Percentiles rank a stretch among this genome's conserved stretches.
phyloP scores from a whole-genome alignment of 306 rosid species.

The Acacia crassicarpa region DNA sequence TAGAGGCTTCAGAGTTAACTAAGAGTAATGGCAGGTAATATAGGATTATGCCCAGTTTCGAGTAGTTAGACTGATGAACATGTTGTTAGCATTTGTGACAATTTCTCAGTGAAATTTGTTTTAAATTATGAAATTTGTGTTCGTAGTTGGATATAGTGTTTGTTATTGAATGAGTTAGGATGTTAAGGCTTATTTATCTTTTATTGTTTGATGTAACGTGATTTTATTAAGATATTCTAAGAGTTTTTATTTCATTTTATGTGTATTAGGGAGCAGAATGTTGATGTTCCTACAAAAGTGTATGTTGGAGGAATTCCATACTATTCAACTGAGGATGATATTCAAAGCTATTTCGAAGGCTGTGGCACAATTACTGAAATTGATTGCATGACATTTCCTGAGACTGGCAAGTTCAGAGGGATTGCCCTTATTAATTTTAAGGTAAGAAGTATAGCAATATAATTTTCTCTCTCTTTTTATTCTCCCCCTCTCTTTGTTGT shows the following conservation, averaged over 20 bases:
- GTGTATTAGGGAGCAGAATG: slow-evolving; percentile 51
- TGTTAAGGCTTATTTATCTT: not conserved
- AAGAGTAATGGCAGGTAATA: slow-evolving; percentile 49
- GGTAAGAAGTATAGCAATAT: slow-evolving; percentile 45
- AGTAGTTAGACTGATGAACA: not conserved
- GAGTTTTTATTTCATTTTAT: slow-evolving; percentile 23
- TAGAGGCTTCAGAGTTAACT: slow-evolving; percentile 36
- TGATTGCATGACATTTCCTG: slow-evolving; percentile 92
- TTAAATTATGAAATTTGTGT: slow-evolving; percentile 2
- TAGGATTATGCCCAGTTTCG: not conserved
- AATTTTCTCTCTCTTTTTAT: not conserved
- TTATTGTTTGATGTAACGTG: slow-evolving; percentile 6
- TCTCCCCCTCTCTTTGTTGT: not conserved
- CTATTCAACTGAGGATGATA: slow-evolving; percentile 92
- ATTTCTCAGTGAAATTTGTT: not conserved
- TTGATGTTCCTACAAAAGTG: slow-evolving; percentile 57
- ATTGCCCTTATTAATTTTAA: slow-evolving; percentile 84
- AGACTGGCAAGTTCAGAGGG: slow-evolving; percentile 92
- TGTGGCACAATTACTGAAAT: slow-evolving; percentile 87
- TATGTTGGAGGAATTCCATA: slow-evolving; percentile 96
- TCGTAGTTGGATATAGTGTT: not conserved
- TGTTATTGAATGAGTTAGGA: not conserved
- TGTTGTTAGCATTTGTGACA: not conserved
- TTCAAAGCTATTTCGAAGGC: slow-evolving; percentile 78
- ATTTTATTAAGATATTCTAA: not conserved